Percentiles rank a stretch among this genome's conserved stretches.
Conservation (phyloP, 306 rosid species). For the Cucurbita moschata region DNA sequence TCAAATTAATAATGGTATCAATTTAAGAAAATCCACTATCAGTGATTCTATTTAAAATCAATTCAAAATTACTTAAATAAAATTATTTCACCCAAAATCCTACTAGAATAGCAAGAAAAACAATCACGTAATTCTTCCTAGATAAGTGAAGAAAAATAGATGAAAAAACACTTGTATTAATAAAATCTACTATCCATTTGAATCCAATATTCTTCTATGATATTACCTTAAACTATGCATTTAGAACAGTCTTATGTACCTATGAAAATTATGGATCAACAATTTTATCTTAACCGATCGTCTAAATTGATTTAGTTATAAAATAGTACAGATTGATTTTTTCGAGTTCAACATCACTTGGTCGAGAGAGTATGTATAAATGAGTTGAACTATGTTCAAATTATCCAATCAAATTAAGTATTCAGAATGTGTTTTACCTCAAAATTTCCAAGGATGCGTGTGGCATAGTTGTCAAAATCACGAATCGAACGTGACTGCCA, state of each 20-base stretch:
- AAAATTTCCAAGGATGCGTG: slow-evolving; percentile 71
- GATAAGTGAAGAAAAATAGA: not conserved
- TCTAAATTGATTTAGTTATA: no score
- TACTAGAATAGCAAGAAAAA: not conserved
- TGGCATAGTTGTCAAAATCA: slow-evolving; percentile 82
- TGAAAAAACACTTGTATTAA: not conserved
- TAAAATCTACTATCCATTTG: no score
- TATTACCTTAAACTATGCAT: no score
- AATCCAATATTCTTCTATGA: no score
- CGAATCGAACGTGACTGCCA: slow-evolving; percentile 68
- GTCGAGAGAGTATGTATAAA: no score
- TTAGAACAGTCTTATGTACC: no score
- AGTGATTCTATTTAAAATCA: not conserved
- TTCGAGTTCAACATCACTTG: no score
- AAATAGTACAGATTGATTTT: no score
- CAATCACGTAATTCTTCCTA: no score
- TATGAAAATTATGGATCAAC: no score
- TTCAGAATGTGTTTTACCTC: slow-evolving; percentile 36
- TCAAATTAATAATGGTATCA: not conserved
- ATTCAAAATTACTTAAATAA: not conserved
- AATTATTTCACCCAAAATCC: not conserved
- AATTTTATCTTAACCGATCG: no score
- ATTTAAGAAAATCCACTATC: not conserved
- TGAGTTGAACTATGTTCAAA: not conserved
- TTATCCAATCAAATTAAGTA: not conserved